Percentiles rank a stretch among this genome's conserved stretches.
phyloP scores from a whole-genome alignment of 768 basidiomycete species.

The Pleurotus platypus region DNA sequence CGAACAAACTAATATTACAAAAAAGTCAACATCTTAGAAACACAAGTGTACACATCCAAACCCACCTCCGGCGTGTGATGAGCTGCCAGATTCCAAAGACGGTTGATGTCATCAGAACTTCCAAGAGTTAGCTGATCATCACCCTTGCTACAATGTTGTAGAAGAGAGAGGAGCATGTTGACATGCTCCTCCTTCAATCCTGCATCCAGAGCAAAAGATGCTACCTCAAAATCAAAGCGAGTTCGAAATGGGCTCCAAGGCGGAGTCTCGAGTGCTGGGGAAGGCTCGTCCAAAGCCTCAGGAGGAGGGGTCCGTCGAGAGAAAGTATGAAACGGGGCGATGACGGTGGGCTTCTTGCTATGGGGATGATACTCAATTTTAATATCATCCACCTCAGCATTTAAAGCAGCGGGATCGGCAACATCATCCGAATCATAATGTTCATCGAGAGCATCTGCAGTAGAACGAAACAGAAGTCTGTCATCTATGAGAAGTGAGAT shows the following conservation, averaged over 20 bases:
- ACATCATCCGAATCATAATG: no score
- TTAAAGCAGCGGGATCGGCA: no score
- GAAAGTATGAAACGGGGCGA: no score
- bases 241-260: conserved; percentile 24
- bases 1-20: conserved; percentile 15
- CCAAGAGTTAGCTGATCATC: conserved; percentile 7
- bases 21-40: background rate
- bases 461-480: no score
- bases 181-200: conserved; percentile 16
- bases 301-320: no score
- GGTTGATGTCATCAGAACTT: conserved; percentile 12
- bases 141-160: conserved; percentile 5
- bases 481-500: no score
- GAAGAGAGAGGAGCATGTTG: conserved; percentile 15
- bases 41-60: background rate
- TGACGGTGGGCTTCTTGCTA: conserved; percentile 11
- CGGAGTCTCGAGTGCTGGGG: background rate
- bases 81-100: conserved; percentile 15
- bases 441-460: no score
- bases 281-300: conserved; percentile 8
- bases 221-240: conserved; percentile 23
- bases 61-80: conserved; percentile 8
- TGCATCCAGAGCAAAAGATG: conserved; percentile 19
- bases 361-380: conserved; percentile 21
- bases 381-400: conserved; percentile 16